A percentile compares a stretch with the other conserved stretches of the same genome.
These are phyloP conservation scores for Melastoma malabathricum DNA, from an alignment of 345 rosid species.

Conservation along the genomic window DNA sequence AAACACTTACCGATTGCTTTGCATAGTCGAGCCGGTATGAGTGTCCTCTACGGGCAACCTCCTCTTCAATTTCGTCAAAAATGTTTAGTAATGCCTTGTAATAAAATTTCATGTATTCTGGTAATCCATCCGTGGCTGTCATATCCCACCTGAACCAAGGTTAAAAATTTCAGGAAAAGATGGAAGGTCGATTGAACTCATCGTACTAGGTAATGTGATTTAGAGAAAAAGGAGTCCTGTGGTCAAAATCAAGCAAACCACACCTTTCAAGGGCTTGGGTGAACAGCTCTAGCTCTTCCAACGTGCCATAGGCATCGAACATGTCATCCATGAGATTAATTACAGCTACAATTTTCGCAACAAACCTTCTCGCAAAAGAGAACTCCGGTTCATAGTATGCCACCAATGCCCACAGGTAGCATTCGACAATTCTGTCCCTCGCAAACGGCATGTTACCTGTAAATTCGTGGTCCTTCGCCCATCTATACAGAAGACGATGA, in stretches of 20 bases:
- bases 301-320: constrained; percentile 19
- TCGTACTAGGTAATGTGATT: too few species aligned
- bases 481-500: constrained; percentile 4
- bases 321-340: constrained; percentile 9
- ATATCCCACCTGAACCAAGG: constrained; percentile 16
- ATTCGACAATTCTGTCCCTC: constrained; percentile 12
- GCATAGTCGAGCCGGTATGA: constrained; percentile 12
- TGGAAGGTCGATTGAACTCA: too few species aligned
- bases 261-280: constrained; percentile 17
- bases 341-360: constrained; percentile 13
- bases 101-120: constrained; percentile 19
- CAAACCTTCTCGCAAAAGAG: neutral
- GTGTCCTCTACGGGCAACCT: constrained; percentile 7
- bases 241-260: too few species aligned
- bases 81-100: constrained; percentile 18
- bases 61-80: constrained; percentile 13
- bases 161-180: neutral
- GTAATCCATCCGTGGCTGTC: constrained; percentile 6
- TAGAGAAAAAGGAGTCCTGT: too few species aligned
- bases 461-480: constrained; percentile 14
- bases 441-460: constrained; percentile 10
- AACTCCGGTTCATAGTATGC: constrained; percentile 7
- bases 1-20: constrained; percentile 14
- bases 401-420: constrained; percentile 8
- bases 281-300: constrained; percentile 18